Percentiles rank a stretch among this genome's conserved stretches.
Conservation (phyloP, 179 eudicot species). For the Pouteria campechiana region DNA sequence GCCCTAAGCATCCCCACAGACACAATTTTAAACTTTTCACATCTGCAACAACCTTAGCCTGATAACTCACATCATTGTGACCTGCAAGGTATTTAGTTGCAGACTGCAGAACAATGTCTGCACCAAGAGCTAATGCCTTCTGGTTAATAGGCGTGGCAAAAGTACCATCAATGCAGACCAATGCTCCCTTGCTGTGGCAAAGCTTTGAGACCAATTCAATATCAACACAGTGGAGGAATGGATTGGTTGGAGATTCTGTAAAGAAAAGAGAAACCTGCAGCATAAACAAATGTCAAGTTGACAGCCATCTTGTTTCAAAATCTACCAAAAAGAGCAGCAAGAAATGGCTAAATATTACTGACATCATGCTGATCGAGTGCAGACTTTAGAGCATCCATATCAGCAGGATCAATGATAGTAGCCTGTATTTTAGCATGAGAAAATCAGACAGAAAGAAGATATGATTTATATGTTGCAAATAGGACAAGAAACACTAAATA, state of each 20-base stretch:
- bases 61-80: constrained; percentile 90
- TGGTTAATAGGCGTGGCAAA: constrained; percentile 96
- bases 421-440: constrained; percentile 35
- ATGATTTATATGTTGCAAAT: too few relatives aligned
- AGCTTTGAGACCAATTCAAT: constrained; percentile 85
- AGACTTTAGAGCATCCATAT: constrained; percentile 59
- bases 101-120: constrained; percentile 86
- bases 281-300: neutral
- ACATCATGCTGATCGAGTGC: constrained; percentile 77
- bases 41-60: too few relatives aligned
- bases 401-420: constrained; percentile 96
- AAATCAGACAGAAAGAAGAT: too few relatives aligned
- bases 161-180: constrained; percentile 90
- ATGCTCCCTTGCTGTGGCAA: constrained; percentile 83
- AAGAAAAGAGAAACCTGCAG: constrained; percentile 81
- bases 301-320: neutral
- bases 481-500: too few relatives aligned
- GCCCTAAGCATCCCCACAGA: too few relatives aligned
- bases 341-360: constrained; percentile 11
- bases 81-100: constrained; percentile 82
- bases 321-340: neutral
- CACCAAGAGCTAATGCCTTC: constrained; percentile 90
- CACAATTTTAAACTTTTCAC: too few relatives aligned
- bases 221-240: constrained; percentile 93
- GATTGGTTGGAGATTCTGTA: constrained; percentile 97